These are phyloP conservation scores for Septoria petroselini DNA, from an alignment of 2,329 filamentous ascomycete genomes.

Conservation along the genomic window DNA sequence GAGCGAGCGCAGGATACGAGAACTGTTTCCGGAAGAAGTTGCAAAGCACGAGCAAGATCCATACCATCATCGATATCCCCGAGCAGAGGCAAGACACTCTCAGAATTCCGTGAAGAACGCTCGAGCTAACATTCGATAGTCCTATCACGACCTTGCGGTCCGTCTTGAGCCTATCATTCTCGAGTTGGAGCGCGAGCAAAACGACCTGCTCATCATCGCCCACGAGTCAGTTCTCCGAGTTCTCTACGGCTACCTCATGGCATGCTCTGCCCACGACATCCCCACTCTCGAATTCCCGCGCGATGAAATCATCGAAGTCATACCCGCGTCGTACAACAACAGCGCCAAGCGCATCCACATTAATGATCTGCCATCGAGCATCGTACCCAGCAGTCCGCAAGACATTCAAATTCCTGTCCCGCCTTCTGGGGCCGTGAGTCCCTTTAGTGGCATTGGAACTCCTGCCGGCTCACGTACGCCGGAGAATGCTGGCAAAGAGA, in stretches of 20 bases:
- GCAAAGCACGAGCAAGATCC: conserved; percentile 90
- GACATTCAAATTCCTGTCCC: conserved; percentile 76
- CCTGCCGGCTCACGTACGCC: conserved; percentile 18
- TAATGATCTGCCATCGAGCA: conserved; percentile 60
- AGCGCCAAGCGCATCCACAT: conserved; percentile 89
- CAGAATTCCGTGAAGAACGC: background rate
- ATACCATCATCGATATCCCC: conserved; percentile 93
- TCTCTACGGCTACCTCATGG: conserved; percentile 96
- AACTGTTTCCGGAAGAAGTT: conserved; percentile 84
- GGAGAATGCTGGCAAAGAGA: conserved; percentile 15
- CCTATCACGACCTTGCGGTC: conserved; percentile 97
- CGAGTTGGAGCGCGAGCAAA: conserved; percentile 93
- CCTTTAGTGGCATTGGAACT: conserved; percentile 36
- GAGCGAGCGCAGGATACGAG: conserved; percentile 75
- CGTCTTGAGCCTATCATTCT: conserved; percentile 96
- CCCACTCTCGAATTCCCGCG: conserved; percentile 89
- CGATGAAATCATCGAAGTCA: conserved; percentile 98
- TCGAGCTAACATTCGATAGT: conserved; percentile 52
- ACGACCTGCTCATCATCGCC: conserved; percentile 95
- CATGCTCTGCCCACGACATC: conserved; percentile 92
- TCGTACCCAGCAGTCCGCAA: conserved; percentile 75
- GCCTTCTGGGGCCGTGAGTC: conserved; percentile 42
- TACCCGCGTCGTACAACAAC: conserved; percentile 96
- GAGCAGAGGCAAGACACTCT: conserved; percentile 69
- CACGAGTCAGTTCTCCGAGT: conserved; percentile 97